A percentile compares a stretch with the other conserved stretches of the same genome.
Evolutionary conservation across 2,329 filamentous ascomycete genomes (phyloP).

Genomic region (Apiospora phragmitis): DNA sequence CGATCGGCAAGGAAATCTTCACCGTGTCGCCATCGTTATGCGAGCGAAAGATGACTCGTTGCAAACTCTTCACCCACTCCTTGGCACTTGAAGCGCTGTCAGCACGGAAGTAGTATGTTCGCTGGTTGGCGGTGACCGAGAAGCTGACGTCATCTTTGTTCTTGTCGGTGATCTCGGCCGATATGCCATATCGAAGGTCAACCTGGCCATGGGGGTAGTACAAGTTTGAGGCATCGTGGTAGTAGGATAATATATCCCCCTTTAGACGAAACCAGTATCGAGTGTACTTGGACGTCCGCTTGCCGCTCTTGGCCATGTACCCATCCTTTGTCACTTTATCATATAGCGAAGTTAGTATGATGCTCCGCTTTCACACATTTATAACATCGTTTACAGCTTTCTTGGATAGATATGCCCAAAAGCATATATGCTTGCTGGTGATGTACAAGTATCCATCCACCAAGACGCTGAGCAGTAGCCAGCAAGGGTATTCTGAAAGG

Average conservation of each 20-base stretch:
- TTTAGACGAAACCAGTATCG: conserved; percentile 94
- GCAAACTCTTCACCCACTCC: conserved; percentile 93
- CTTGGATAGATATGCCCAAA: conserved; percentile 95
- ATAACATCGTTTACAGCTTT: conserved; percentile 65
- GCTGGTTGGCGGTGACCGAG: conserved; percentile 76
- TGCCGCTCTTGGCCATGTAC: conserved; percentile 84
- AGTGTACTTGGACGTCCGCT: conserved; percentile 82
- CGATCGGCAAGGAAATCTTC: conserved; percentile 88
- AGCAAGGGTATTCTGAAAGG: conserved; percentile 80
- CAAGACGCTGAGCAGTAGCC: conserved; percentile 86
- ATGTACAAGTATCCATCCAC: conserved; percentile 97
- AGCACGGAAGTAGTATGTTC: conserved; percentile 84
- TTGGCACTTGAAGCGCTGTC: conserved; percentile 86
- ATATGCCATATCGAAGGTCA: conserved; percentile 88
- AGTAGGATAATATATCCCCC: conserved; percentile 90
- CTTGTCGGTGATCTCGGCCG: conserved; percentile 75
- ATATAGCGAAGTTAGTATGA: conserved; percentile 37
- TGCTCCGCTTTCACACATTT: not conserved
- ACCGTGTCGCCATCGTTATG: conserved; percentile 97
- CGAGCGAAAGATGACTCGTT: conserved; percentile 92
- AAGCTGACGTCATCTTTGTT: conserved; percentile 79
- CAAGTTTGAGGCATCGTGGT: conserved; percentile 76
- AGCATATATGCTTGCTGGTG: conserved; percentile 89
- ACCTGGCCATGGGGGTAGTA: conserved; percentile 94
- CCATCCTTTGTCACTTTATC: conserved; percentile 81